Base-by-base conservation (phyloP, 805 yeast species). In the Komagataella populi region DNA sequence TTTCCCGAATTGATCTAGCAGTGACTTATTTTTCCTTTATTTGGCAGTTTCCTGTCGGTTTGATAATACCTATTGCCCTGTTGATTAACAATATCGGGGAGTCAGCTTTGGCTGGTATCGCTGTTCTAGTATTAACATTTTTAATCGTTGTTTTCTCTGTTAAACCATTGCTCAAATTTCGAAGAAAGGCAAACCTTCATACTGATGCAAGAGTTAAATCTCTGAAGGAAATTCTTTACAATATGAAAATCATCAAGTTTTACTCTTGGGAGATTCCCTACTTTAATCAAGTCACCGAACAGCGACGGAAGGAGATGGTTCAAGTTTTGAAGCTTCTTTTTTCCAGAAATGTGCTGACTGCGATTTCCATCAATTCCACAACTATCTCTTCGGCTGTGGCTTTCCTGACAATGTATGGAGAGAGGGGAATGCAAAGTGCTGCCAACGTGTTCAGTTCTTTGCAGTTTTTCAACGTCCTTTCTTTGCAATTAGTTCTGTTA, bases 251-350 rank as follows among this genome's bases (percentile, higher is more conserved):
- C 66, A 83, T 90, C 64, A 90, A 90, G 68, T 83, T 78, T 60
- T 90, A 89, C 63, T 83, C 93, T 4, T 90, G 96, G 96, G 97
- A 90, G 63, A 72, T 72, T 45, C 86, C 96, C 1, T 90, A 87
- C 61, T 72, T 74, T 53, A 63, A 73, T 7, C 72, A 73, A 50
- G 74, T 90, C 44, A 59, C 74, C 22, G 71, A 68, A 3, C 71
- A 77, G 12, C 78, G 97, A 65, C 58, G 61, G 1, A 60, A 67
- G n/a, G 96, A 89, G 66, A 80, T 84, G 73, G 57, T 59, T 3
- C 64, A 70, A 45, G 71, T 89, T 45, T 73, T 80, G 54, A 69
- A 65, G 48, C 73, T 87, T 71, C 90, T 85, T 58, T 68, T 77
- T 24, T 63, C 77, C n/a, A 78, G 89, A 61, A 84, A 75, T 56